Base-by-base conservation (phyloP, 1,284 basidiomycete species). In the Mrakiaceae sp. region DNA sequence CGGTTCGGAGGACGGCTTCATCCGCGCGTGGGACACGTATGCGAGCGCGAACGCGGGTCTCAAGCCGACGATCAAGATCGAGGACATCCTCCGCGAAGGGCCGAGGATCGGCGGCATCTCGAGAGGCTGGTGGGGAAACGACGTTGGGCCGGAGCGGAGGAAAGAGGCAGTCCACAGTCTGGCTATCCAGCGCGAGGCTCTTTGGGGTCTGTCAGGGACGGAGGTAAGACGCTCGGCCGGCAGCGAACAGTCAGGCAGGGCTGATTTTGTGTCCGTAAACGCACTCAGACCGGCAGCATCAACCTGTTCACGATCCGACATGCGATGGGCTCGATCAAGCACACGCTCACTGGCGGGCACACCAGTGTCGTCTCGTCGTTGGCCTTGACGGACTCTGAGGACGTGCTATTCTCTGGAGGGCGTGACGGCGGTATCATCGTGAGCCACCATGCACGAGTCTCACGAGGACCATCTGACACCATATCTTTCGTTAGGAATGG, bases 401-500 rank as follows among this genome's bases (percentile, higher is more conserved):
- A 86, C 70, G 83, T 86, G 0, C 83, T 94, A 68, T 85, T 94
- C 69, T 94, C 90, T 71, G 94, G 91, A 4, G 88, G 92, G 2
- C 98, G 94, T 94, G 96, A 98, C 73, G 87, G 90, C 3, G 85
- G 88, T 67, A 87, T 93, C 4, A 80, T 86, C 65, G 94, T 94
- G 74, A 75, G 88, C 81, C 1, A 14, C 2, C 42, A 3, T 14
- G 5, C 42, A n/a, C 42, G 27, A 51, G 7, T 2, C 50, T 60
- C 42, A 47, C 14, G 27, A 49, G 9, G 52, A 48, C 44, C 42
- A 1, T 50, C 47, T 46, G 3, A 27, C 42, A 1, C 12, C 1
- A 48, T 46, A n/a, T 40, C n/a, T 40, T 39, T 14, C 46, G 39
- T 65, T 69, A 97, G 90, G 89, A 96, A 84, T 98, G 96, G 95